These are phyloP conservation scores for Puccinia sorghi DNA, from an alignment of 1,284 basidiomycete species.

Conservation along the genomic window DNA sequence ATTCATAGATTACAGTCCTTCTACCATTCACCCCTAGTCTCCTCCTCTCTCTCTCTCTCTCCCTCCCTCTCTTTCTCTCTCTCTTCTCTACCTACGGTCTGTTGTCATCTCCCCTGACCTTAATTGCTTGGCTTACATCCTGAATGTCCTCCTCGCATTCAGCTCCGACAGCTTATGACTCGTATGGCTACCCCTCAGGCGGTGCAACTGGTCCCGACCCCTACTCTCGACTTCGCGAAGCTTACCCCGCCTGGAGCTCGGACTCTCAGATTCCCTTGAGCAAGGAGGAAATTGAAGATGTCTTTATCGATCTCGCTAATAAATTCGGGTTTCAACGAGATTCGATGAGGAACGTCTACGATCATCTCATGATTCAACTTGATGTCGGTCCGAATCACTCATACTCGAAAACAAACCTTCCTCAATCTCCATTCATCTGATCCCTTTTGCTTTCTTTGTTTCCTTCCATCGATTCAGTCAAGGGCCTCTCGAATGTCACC, in stretches of 20 bases:
- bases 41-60: background rate
- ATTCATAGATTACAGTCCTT: background rate
- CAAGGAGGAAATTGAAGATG: slow-evolving; percentile 99
- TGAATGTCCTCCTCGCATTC: slow-evolving; percentile 4
- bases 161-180: slow-evolving; percentile 49
- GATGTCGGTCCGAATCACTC: slow-evolving; percentile 62
- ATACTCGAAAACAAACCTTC: background rate
- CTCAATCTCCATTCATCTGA: background rate
- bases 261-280: slow-evolving; percentile 91
- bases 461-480: slow-evolving; percentile 61
- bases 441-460: background rate
- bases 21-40: background rate
- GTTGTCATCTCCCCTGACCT: background rate
- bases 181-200: slow-evolving; percentile 27
- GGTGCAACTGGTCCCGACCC: slow-evolving; percentile 33
- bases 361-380: slow-evolving; percentile 96
- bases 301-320: slow-evolving; percentile 94
- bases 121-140: background rate
- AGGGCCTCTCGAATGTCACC: slow-evolving; percentile 97
- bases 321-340: slow-evolving; percentile 98
- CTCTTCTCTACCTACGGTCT: background rate
- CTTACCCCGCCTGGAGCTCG: slow-evolving; percentile 83
- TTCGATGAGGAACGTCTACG: slow-evolving; percentile 72
- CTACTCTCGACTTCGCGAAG: slow-evolving; percentile 63
- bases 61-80: background rate